phyloP scores from a whole-genome alignment of 2,329 filamentous ascomycete species.

The Pseudogymnoascus sp. region DNA sequence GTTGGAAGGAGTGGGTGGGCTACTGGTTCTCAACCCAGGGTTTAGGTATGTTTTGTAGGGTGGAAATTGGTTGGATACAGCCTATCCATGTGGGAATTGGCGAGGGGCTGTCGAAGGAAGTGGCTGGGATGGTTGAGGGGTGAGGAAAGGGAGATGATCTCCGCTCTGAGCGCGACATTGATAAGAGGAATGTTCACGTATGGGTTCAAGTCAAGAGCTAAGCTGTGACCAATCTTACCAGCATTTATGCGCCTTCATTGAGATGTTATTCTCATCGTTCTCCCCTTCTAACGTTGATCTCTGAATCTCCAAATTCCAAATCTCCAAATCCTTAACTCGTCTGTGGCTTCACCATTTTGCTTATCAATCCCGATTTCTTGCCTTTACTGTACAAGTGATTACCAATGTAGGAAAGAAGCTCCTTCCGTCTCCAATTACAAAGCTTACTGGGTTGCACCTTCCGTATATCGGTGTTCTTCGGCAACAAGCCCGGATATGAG shows the following conservation, averaged over 20 bases:
- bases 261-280: neutral
- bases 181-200: neutral
- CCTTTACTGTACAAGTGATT: neutral
- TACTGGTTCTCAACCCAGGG: constrained; percentile 13
- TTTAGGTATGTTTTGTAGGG: constrained; percentile 15
- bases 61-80: neutral
- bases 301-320: neutral
- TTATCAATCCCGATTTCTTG: neutral
- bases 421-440: neutral
- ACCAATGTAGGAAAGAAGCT: neutral
- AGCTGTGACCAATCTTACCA: neutral
- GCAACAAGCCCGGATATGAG: neutral
- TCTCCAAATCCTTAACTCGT: neutral
- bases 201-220: neutral
- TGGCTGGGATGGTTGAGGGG: neutral
- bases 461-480: neutral
- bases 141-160: neutral
- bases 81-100: neutral
- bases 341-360: neutral
- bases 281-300: neutral
- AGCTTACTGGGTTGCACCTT: neutral
- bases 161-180: no score
- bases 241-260: neutral
- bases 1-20: constrained; percentile 6
- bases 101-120: neutral